Evolutionary conservation across 176 grass and related monocot species (phyloP), one percentile per base, ranked within the genome.

Genomic region (Eremochloa ophiuroides): DNA sequence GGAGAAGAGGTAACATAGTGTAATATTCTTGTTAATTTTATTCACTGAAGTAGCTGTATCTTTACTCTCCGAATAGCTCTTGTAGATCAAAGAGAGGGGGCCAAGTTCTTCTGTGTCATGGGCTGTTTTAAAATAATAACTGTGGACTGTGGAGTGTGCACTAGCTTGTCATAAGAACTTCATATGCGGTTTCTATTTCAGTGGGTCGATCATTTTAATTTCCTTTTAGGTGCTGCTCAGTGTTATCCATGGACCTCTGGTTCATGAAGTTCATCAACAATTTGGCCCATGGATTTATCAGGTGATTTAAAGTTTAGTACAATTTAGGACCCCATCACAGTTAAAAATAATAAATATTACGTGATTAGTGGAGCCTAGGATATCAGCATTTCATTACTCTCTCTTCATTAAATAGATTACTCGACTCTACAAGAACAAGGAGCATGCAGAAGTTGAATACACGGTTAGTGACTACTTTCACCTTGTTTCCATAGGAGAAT

Each of bases 361-460:
- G 0, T 10, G 22, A 55, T n/a, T 55, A 17, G 3, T 56, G 22
- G 51, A 56, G 7, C 20, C 8, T n/a, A 56, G 23, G 23, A 10
- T 22, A 22, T 22, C 7, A 53, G 18, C 18, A 53, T 56, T 56
- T 56, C 51, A 23, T 10, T 23, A 6, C n/a, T 23, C 51, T 56
- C 51, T 56, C 84, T 71, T 51, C 14, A 79, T 75, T 74, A 65
- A 81, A 28, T 88, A 97, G 94, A 85, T 97, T 64, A 97, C 83
- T 62, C 89, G 91, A 88, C 87, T 97, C 74, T 97, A 97, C 73
- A 97, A 94, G 83, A 88, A 90, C 25, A 92, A 87, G 76, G 91
- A 94, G 17, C 87, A 97, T 60, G 94, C 91, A 69, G 94, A 97
- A 97, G 80, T 97, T 72, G 94, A 97, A 92, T 97, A 92, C 48